phyloP scores from a whole-genome alignment of 345 rosid genomes.

The Chamaenerion angustifolium region DNA sequence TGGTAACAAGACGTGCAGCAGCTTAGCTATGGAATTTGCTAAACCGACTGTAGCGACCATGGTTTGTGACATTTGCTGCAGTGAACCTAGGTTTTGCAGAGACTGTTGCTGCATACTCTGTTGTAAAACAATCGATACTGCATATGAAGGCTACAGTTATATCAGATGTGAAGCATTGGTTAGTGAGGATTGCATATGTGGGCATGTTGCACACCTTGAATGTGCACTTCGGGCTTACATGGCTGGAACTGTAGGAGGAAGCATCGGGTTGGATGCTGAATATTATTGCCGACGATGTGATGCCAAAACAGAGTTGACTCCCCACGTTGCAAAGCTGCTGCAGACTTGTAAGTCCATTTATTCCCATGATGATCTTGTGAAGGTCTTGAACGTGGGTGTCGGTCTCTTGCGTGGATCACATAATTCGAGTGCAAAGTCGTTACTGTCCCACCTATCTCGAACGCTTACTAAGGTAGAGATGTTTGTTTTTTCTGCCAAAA shows the following conservation, averaged over 20 bases:
- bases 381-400: constrained; percentile 41
- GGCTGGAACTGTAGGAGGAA: constrained; percentile 88
- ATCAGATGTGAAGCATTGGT: constrained; percentile 54
- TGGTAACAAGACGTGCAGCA: constrained; percentile 46
- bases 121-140: constrained; percentile 32
- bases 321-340: constrained; percentile 43
- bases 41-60: constrained; percentile 18
- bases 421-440: constrained; percentile 25
- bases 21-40: constrained; percentile 24
- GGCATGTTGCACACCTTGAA: constrained; percentile 67
- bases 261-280: constrained; percentile 77
- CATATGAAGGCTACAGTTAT: constrained; percentile 49
- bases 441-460: constrained; percentile 37
- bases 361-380: constrained; percentile 39
- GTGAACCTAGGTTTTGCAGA: constrained; percentile 53
- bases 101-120: constrained; percentile 86
- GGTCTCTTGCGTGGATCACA: constrained; percentile 47
- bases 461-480: constrained; percentile 45
- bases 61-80: constrained; percentile 76
- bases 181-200: constrained; percentile 38
- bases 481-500: neutral
- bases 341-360: constrained; percentile 42
- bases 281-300: constrained; percentile 82
- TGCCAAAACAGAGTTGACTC: constrained; percentile 41
- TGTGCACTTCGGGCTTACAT: constrained; percentile 69